Conservation (phyloP, 73 alveolate genomes). For the Paraurostyla sp. region DNA sequence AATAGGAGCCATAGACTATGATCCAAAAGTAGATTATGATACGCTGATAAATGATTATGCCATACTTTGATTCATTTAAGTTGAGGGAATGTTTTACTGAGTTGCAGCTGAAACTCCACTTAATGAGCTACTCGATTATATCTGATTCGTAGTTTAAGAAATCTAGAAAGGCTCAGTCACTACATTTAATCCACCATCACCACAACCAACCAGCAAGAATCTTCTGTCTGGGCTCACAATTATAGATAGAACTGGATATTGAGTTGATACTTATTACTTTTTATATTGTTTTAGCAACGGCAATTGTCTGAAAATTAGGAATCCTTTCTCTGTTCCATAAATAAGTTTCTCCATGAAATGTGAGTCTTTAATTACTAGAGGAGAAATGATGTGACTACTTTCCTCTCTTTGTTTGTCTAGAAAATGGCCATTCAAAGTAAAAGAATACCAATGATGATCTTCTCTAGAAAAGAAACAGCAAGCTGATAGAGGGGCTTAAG, state of each 20-base stretch:
- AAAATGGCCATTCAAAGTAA: constrained; percentile 72
- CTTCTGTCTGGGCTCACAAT: constrained; percentile 76
- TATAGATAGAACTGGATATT: constrained; percentile 78
- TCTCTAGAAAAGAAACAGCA: constrained; percentile 76
- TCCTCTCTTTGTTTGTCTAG: constrained; percentile 76
- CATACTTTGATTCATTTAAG: neutral
- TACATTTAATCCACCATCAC: constrained; percentile 88
- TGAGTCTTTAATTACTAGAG: constrained; percentile 72
- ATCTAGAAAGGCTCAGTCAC: constrained; percentile 82
- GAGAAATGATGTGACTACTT: constrained; percentile 69
- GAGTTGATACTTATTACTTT: constrained; percentile 70
- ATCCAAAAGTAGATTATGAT: neutral
- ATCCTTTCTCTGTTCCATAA: constrained; percentile 93
- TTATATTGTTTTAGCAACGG: constrained; percentile 74
- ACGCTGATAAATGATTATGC: neutral
- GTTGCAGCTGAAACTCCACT: too few species aligned
- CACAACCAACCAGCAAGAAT: constrained; percentile 86
- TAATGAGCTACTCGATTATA: neutral
- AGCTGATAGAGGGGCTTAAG: constrained; percentile 80
- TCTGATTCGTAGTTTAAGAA: neutral
- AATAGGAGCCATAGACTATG: too few species aligned
- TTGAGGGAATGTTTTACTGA: neutral
- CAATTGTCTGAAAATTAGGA: constrained; percentile 79
- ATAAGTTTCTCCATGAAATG: constrained; percentile 75
- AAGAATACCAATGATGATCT: constrained; percentile 76